Evolutionary conservation across 164 flowering plant species (phyloP), one percentile per base, ranked within the genome.

Genomic region (Pachysandra terminalis): DNA sequence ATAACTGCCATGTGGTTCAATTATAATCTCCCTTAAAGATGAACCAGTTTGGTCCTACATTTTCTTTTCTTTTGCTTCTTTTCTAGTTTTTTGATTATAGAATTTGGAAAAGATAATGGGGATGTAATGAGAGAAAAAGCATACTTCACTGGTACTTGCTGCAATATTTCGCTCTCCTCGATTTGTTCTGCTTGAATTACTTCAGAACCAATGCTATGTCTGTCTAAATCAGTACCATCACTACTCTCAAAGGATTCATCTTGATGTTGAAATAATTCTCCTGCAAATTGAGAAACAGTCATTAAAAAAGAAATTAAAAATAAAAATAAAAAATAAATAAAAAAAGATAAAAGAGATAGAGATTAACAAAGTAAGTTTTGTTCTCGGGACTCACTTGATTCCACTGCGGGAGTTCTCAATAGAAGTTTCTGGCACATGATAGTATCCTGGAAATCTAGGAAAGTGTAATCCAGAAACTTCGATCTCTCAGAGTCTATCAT

Each of bases 391-490:
- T 57, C 41, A 5, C 53, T 72, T 25, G 69, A 59, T 57, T 71
- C 68, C n/a, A n/a, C n/a, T 19, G 68, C 57, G 56, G 75, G 64
- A 56, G 54, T 61, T 63, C 68, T 59, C 45, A 22, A 64, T 41
- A 91, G 68, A 10, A 76, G 68, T 76, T 90, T 95, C 60, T 87
- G 95, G 83, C 99, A 95, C 94, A 88, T 78, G 9, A 72, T 41
- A 1, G 98, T 89, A 13, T 73, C 95, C 70, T 71, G 87, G 73
- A 95, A 92, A 73, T 85, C 83, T 68, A 95, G 71, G 80, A 92
- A 89, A 41, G 84, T 85, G 61, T 72, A 83, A 59, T 70, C 76
- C 64, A 84, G 65, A 71, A 84, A 76, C 56, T 85, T 56, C 52
- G 81, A 68, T 79, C 87, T 89, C 63, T 95, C 95, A 1, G 78